Percentiles rank a stretch among this genome's conserved stretches.
These are phyloP conservation scores for Dichotomocladium elegans DNA, from an alignment of 371 early-diverging fungal genomes.

Conservation along the genomic window DNA sequence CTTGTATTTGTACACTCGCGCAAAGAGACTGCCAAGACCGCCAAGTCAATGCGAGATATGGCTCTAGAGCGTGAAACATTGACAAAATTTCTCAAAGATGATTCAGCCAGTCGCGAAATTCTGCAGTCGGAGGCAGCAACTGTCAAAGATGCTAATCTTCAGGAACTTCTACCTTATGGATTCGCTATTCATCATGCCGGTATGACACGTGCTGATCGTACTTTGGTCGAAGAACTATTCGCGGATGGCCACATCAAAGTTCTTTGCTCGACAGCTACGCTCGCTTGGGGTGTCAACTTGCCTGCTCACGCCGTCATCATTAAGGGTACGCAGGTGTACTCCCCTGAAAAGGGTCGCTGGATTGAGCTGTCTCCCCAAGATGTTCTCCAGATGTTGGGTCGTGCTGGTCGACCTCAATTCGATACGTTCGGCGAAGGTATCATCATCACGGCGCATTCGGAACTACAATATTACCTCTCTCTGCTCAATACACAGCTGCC, in stretches of 20 bases:
- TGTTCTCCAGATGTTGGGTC: slow-evolving; percentile 98
- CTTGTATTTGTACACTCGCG: slow-evolving; percentile 98
- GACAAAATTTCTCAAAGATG: slow-evolving; percentile 71
- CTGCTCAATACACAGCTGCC: slow-evolving; percentile 94
- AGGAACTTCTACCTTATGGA: slow-evolving; percentile 91
- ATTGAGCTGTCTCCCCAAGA: slow-evolving; percentile 92
- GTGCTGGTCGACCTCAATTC: slow-evolving; percentile 99
- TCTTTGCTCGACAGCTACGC: slow-evolving; percentile 97
- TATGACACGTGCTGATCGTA: slow-evolving; percentile 93
- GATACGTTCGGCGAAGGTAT: slow-evolving; percentile 97
- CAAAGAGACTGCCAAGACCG: slow-evolving; percentile 95
- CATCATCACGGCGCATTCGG: slow-evolving; percentile 92
- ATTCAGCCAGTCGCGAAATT: slow-evolving; percentile 82
- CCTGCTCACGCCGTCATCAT: slow-evolving; percentile 99
- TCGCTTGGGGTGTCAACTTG: slow-evolving; percentile 99
- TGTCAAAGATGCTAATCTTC: slow-evolving; percentile 77
- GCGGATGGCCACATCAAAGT: slow-evolving; percentile 90
- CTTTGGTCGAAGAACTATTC: slow-evolving; percentile 94
- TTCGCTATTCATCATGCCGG: slow-evolving; percentile 99
- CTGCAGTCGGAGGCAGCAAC: slow-evolving; percentile 77
- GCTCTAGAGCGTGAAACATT: slow-evolving; percentile 84
- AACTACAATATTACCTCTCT: slow-evolving; percentile 93
- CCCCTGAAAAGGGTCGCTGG: slow-evolving; percentile 93
- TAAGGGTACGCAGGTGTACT: slow-evolving; percentile 98
- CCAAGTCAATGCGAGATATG: slow-evolving; percentile 87